These are phyloP conservation scores for Phialophora tarda DNA, from an alignment of 2,329 filamentous ascomycete species.

Conservation along the genomic window DNA sequence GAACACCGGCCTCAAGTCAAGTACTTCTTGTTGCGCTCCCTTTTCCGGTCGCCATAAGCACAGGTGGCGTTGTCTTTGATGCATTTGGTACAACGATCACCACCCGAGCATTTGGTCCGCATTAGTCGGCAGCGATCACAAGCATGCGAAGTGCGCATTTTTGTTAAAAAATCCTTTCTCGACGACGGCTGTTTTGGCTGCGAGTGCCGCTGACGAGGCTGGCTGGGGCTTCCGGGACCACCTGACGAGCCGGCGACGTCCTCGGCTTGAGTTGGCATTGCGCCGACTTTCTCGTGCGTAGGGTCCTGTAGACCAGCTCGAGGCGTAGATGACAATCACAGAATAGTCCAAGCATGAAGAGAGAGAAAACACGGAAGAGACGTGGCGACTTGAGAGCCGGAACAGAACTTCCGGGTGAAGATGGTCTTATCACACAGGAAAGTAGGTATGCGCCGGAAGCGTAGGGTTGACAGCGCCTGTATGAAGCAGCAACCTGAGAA, in stretches of 20 bases:
- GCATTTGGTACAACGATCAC: constrained; percentile 35
- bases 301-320: not conserved
- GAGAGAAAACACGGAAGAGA: not conserved
- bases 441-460: not conserved
- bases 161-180: not conserved
- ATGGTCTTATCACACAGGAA: not conserved
- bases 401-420: not conserved
- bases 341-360: not conserved
- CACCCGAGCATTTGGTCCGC: constrained; percentile 37
- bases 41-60: constrained; percentile 35
- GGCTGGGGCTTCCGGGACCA: not conserved
- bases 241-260: not conserved
- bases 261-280: not conserved
- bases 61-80: constrained; percentile 33
- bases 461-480: not conserved
- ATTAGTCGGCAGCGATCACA: constrained; percentile 35
- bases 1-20: not conserved
- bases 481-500: not conserved
- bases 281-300: not conserved
- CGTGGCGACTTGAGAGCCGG: not conserved
- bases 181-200: not conserved
- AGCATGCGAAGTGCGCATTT: constrained; percentile 32
- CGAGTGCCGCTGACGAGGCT: constrained; percentile 1
- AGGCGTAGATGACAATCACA: not conserved
- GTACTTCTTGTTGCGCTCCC: constrained; percentile 38